These are phyloP conservation scores for Tubosaeta sp. DNA, from an alignment of 768 basidiomycete species.

Conservation along the genomic window DNA sequence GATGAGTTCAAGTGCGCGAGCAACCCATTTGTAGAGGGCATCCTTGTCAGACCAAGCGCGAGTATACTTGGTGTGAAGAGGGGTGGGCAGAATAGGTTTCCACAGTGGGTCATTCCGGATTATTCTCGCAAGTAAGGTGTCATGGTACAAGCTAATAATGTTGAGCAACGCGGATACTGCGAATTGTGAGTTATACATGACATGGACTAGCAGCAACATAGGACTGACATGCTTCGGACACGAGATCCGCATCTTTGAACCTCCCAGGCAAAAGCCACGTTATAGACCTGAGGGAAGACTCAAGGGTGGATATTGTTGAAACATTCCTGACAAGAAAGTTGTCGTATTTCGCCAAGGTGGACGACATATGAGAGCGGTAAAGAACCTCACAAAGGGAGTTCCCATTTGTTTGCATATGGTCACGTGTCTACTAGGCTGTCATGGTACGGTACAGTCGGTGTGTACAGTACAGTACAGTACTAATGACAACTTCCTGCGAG, in stretches of 20 bases:
- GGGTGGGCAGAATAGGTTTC: slow-evolving; percentile 69
- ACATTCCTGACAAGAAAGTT: slow-evolving; percentile 80
- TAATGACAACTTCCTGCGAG: no score
- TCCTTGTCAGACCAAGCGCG: slow-evolving; percentile 77
- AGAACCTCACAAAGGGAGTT: neutral
- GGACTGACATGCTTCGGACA: slow-evolving; percentile 87
- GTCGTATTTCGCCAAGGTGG: slow-evolving; percentile 70
- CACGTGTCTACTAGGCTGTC: neutral
- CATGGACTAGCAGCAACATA: slow-evolving; percentile 8
- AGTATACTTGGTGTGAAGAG: slow-evolving; percentile 85
- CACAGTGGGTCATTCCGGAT: slow-evolving; percentile 62
- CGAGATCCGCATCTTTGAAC: slow-evolving; percentile 96
- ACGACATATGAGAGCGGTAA: slow-evolving; percentile 44
- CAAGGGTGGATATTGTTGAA: slow-evolving; percentile 80
- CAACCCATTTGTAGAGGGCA: slow-evolving; percentile 70
- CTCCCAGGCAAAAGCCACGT: slow-evolving; percentile 96
- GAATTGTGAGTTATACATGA: slow-evolving; percentile 13
- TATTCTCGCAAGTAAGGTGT: slow-evolving; percentile 76
- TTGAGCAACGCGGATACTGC: slow-evolving; percentile 87
- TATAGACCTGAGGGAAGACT: slow-evolving; percentile 82
- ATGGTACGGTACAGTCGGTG: neutral
- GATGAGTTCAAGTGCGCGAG: slow-evolving; percentile 69
- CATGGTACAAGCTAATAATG: slow-evolving; percentile 90
- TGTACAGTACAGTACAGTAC: neutral
- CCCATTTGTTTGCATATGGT: neutral